Base-by-base conservation (phyloP, 495 filamentous ascomycete species). In the Penicillium herquei region DNA sequence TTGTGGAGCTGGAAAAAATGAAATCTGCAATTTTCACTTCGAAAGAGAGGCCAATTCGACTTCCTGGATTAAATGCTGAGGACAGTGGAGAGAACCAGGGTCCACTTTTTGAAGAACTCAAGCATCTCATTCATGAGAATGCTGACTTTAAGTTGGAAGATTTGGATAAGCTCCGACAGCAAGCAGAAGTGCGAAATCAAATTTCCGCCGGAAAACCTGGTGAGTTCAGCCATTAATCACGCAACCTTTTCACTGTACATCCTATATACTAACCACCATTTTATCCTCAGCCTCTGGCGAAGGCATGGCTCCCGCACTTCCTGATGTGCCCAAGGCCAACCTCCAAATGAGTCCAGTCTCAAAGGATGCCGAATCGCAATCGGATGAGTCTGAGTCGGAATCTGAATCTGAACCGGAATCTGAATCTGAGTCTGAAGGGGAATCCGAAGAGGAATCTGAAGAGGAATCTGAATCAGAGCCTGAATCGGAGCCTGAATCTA, bases 81-180 rank as follows among this genome's bases (percentile, higher is more conserved):
- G 82, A 86, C 56, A 79, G 88, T 8, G 77, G 81, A 37, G 77
- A 71, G 59, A 72, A 64, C 10, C 65, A 64, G 52, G 62, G 70
- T 47, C 75, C 71, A 41, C 71, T 87, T 35, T 66, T 74, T 3
- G 77, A 80, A 7, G 84, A 89, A 53, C 71, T 86, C 49, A 78
- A 84, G 40, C 61, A 68, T 37, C 72, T 85, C 1, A 75, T 75
- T 7, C 56, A 74, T 26, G 73, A 84, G 54, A 65, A 80, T 14
- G 68, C 77, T 55, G 76, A 71, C 0, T 54, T 77, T 46, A 62
- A 73, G 1, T 61, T 74, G 40, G 70, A 69, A 18, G 70, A 75
- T 44, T 57, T 81, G 10, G 69, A 78, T 40, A 64, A 73, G 58
- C 64, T 72, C 62, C 57, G 70, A 62, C 64, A 65, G 49, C 63